Conservation (phyloP, 257 asterid genomes). For the Euphrasia confusa region DNA sequence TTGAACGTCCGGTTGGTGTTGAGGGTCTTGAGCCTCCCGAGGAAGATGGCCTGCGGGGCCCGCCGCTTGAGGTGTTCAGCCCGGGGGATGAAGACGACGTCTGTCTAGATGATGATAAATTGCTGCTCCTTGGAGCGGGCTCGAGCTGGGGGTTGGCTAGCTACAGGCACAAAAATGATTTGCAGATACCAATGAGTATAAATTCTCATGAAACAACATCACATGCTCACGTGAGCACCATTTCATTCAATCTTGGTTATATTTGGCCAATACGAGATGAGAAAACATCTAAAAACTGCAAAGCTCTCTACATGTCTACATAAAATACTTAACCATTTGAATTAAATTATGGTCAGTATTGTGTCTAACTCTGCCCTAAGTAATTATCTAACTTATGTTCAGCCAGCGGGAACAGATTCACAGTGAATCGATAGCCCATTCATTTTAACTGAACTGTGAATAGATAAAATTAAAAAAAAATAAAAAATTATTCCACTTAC, state of each 20-base stretch:
- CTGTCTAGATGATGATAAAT: conserved; percentile 54
- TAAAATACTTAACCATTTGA: no score
- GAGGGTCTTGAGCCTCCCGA: conserved; percentile 89
- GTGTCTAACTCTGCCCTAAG: neutral
- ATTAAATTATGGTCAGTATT: neutral
- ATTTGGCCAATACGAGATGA: conserved; percentile 48
- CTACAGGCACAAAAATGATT: conserved; percentile 43
- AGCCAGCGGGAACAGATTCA: conserved; percentile 4
- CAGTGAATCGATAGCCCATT: conserved; percentile 2
- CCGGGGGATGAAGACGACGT: conserved; percentile 52
- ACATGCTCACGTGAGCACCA: conserved; percentile 19
- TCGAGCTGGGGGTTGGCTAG: conserved; percentile 79
- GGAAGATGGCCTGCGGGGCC: conserved; percentile 83
- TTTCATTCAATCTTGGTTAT: conserved; percentile 39
- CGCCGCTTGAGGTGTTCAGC: conserved; percentile 59
- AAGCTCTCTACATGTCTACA: conserved; percentile 4
- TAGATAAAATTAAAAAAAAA: conserved; percentile 11
- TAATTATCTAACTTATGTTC: neutral
- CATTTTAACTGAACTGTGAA: conserved; percentile 6
- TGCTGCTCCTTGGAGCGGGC: conserved; percentile 65
- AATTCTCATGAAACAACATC: neutral
- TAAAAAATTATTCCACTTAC: conserved; percentile 43
- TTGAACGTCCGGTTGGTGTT: conserved; percentile 86
- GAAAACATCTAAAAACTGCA: no score
- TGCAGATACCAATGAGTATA: conserved; percentile 25